Conservation (phyloP, 495 filamentous ascomycete species). For the Oleoguttula mirabilis region DNA sequence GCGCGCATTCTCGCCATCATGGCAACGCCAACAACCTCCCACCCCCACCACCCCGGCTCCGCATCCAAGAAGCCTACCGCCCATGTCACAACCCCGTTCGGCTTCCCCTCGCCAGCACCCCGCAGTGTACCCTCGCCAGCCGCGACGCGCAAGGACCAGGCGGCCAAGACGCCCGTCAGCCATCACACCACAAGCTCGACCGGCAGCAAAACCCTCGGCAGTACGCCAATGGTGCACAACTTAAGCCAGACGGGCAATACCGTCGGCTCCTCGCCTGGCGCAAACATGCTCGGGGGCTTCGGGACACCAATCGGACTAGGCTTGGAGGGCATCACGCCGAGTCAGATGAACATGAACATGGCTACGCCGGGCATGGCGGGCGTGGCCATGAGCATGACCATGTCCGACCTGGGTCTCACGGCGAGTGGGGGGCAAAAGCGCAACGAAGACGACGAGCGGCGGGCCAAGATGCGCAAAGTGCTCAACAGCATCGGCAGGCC, state of each 20-base stretch:
- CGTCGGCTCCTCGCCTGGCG: conserved; percentile 3
- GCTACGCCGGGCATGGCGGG: conserved; percentile 15
- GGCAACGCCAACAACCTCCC: conserved; percentile 27
- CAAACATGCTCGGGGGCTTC: conserved; percentile 12
- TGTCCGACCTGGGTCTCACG: conserved; percentile 20
- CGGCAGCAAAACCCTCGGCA: conserved; percentile 12
- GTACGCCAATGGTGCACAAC: conserved; percentile 13
- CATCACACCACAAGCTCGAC: conserved; percentile 13
- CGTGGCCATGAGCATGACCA: conserved; percentile 22
- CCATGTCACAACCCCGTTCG: conserved; percentile 15
- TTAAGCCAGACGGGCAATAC: conserved; percentile 14
- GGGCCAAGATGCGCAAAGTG: conserved; percentile 42
- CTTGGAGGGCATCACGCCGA: conserved; percentile 26
- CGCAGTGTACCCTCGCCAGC: conserved; percentile 28
- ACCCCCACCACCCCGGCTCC: not conserved
- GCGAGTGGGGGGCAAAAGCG: conserved; percentile 11
- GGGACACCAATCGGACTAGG: conserved; percentile 16
- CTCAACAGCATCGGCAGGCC: conserved; percentile 34
- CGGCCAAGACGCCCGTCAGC: conserved; percentile 22
- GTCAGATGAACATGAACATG: conserved; percentile 21
- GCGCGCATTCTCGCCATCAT: conserved; percentile 14
- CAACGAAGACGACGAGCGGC: conserved; percentile 45
- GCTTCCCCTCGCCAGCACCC: conserved; percentile 29
- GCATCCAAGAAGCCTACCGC: conserved; percentile 18
- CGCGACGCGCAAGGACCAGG: conserved; percentile 13